These are phyloP conservation scores for Saccharomycopsis hybrid DNA, from an alignment of 1,139 yeast genomes.

Conservation along the genomic window DNA sequence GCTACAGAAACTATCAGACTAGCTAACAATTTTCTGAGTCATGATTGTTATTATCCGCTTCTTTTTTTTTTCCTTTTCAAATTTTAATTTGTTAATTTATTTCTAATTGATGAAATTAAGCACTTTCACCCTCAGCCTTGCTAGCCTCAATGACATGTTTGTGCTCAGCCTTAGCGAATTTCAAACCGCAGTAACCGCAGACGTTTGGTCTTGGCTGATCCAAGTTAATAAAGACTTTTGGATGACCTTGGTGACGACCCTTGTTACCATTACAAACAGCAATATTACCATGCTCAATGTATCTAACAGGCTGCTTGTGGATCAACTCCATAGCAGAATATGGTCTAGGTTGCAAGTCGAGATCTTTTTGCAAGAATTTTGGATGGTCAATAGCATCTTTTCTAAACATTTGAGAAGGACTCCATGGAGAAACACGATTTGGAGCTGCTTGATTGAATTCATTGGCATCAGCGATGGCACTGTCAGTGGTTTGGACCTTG, in stretches of 20 bases:
- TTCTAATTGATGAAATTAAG: no score
- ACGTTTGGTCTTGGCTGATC: constrained; percentile 67
- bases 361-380: constrained; percentile 67
- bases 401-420: constrained; percentile 60
- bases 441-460: constrained; percentile 53
- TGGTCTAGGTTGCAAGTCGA: constrained; percentile 67
- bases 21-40: no score
- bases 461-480: constrained; percentile 8
- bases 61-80: no score
- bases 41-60: no score
- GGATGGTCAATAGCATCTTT: constrained; percentile 55
- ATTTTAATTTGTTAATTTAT: no score
- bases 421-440: constrained; percentile 66
- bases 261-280: constrained; percentile 86
- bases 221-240: constrained; percentile 73
- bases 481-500: constrained; percentile 9
- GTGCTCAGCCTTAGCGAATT: constrained; percentile 43
- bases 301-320: constrained; percentile 65
- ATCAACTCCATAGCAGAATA: constrained; percentile 82
- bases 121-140: background rate
- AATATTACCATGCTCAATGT: constrained; percentile 46
- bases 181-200: constrained; percentile 76
- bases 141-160: constrained; percentile 16
- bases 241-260: constrained; percentile 78
- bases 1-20: no score